Base-by-base conservation (phyloP, 73 alveolate species). In the Paramecium pentaurelia region DNA sequence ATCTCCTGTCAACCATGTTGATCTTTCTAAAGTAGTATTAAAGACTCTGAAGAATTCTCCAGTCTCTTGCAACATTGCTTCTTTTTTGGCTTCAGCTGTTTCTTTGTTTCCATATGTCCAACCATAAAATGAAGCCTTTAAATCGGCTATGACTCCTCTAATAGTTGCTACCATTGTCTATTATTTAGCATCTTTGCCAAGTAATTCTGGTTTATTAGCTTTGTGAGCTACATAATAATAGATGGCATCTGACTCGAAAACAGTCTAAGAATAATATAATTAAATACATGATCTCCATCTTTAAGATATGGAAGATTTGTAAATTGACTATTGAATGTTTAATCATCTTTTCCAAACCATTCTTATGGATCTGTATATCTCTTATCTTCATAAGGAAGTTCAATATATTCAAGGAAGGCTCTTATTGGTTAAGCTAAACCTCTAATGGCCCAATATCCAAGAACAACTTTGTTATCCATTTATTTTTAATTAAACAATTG, bases 401-500 rank as follows among this genome's bases (percentile, higher is more conserved):
- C 95, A 25, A 87, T 4, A 18, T 86, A 68, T 60, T 86, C 89
- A 25, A 92, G 86, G 36, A 92, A 42, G 6, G n/a, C 0, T 60
- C 94, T 92, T 38, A 86, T 30, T 45, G 58, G 70, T 85, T 92
- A 83, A 34, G 77, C 95, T 18, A 88, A 51, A 9, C 95, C 95
- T 40, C 95, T 85, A 6, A 47, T 84, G 0, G 73, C 37, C 94
- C 95, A 92, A 60, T 92, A 92, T 92, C 95, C 95, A 11, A 92
- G 64, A 28, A 86, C 42, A 12, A 64, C 71, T 44, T 49, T 49
- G 60, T 49, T 49, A 12, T 49, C 20, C 60, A 49, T 49, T 49
- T 49, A 49, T 49, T 49, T 49, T 49, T 49, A 49, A 16, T 49
- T 49, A 27, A 49, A 49, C 60, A 49, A 49, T 49, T 49, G 60